Percentiles rank a stretch among this genome's conserved stretches.
These are phyloP conservation scores for Samsoniella hepiali DNA, from an alignment of 2,329 filamentous ascomycete species.

Conservation along the genomic window DNA sequence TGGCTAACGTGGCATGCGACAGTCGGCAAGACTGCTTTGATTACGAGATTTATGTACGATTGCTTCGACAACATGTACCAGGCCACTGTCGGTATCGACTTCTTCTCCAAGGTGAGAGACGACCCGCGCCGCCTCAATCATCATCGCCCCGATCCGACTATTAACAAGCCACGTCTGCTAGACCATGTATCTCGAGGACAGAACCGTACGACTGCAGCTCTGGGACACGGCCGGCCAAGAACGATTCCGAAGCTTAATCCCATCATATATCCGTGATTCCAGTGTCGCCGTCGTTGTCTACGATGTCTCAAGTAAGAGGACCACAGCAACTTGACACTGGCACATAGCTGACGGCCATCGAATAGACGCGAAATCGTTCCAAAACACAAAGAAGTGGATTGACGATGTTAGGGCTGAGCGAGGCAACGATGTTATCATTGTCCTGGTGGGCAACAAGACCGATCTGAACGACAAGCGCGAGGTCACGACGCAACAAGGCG, in stretches of 20 bases:
- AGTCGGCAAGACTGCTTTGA: slow-evolving; percentile 98
- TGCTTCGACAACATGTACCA: slow-evolving; percentile 99
- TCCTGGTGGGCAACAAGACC: slow-evolving; percentile 98
- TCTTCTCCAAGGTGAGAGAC: slow-evolving; percentile 80
- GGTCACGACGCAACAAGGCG: slow-evolving; percentile 92
- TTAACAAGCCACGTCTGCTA: slow-evolving; percentile 31
- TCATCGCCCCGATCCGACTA: background rate
- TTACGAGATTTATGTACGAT: slow-evolving; percentile 99
- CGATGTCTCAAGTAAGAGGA: slow-evolving; percentile 77
- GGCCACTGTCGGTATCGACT: slow-evolving; percentile 98
- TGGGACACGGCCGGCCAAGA: slow-evolving; percentile 99
- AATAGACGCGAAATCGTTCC: slow-evolving; percentile 86
- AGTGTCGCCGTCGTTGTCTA: slow-evolving; percentile 98
- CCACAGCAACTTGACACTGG: slow-evolving; percentile 17
- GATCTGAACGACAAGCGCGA: slow-evolving; percentile 98
- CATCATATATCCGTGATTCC: slow-evolving; percentile 97
- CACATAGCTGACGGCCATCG: slow-evolving; percentile 2
- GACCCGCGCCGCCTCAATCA: background rate
- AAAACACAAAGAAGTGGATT: slow-evolving; percentile 99
- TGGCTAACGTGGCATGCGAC: slow-evolving; percentile 28
- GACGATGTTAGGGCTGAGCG: slow-evolving; percentile 95
- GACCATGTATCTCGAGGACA: slow-evolving; percentile 99
- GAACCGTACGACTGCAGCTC: slow-evolving; percentile 92
- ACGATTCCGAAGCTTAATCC: slow-evolving; percentile 93
- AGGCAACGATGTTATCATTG: slow-evolving; percentile 98